These are phyloP conservation scores for Phytophthora boehmeriae DNA, from an alignment of 352 stramenopile genomes.

Conservation along the genomic window DNA sequence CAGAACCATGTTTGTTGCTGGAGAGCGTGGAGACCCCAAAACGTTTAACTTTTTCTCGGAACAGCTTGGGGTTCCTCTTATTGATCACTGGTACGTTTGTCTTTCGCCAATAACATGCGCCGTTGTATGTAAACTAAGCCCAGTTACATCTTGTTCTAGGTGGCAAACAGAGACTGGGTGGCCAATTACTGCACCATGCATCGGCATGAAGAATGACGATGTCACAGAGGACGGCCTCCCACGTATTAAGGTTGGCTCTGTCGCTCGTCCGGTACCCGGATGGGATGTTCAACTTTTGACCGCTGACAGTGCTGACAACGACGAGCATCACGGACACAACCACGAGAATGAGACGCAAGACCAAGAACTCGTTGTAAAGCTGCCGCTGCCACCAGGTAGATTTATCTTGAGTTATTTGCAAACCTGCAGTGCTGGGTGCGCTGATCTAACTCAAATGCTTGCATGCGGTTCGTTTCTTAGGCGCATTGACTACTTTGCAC, in stretches of 20 bases:
- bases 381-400: slow-evolving; percentile 84
- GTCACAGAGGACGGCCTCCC: slow-evolving; percentile 42
- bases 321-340: slow-evolving; percentile 50
- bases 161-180: slow-evolving; percentile 93
- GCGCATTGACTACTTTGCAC: slow-evolving; percentile 81
- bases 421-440: not conserved
- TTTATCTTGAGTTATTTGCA: not conserved
- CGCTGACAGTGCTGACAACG: slow-evolving; percentile 41
- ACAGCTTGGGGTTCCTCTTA: slow-evolving; percentile 58
- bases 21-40: slow-evolving; percentile 87
- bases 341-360: slow-evolving; percentile 64
- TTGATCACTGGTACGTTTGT: slow-evolving; percentile 80
- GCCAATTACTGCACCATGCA: slow-evolving; percentile 70
- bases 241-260: slow-evolving; percentile 67
- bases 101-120: not conserved
- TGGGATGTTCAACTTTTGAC: slow-evolving; percentile 84
- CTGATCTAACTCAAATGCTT: not conserved
- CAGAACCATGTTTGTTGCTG: slow-evolving; percentile 86
- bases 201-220: slow-evolving; percentile 74
- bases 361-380: slow-evolving; percentile 76
- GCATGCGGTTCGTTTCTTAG: slow-evolving; percentile 14
- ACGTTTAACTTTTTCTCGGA: slow-evolving; percentile 85
- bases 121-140: not conserved
- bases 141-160: slow-evolving; percentile 18
- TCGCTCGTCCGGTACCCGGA: slow-evolving; percentile 74